phyloP scores from a whole-genome alignment of 305 asterid species.

The Fraxinus paxiana region DNA sequence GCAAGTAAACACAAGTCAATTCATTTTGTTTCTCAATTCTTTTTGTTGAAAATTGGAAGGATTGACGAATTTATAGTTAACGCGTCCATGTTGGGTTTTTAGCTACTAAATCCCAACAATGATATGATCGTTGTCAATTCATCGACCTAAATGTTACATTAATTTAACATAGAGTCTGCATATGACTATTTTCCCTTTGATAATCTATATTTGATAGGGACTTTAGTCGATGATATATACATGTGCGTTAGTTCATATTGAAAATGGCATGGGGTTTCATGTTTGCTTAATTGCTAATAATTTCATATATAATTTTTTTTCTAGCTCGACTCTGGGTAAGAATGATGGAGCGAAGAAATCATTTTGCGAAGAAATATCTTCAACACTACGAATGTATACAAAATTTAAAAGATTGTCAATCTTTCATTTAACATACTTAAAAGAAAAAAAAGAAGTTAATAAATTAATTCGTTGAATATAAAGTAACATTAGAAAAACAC shows the following conservation, averaged over 20 bases:
- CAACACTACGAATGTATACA: not conserved
- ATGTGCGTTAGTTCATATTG: not conserved
- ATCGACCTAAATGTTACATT: not conserved
- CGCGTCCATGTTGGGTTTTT: not conserved
- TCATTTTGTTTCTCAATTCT: not conserved
- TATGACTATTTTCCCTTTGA: not conserved
- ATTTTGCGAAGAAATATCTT: not conserved
- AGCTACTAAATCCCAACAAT: not conserved
- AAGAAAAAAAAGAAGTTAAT: too few species aligned
- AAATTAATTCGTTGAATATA: not conserved
- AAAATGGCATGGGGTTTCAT: not conserved
- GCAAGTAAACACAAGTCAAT: not conserved
- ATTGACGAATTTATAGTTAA: not conserved
- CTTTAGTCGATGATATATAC: not conserved
- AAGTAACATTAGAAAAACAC: not conserved
- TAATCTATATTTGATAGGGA: not conserved
- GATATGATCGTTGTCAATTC: not conserved
- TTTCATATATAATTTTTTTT: not conserved
- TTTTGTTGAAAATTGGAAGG: not conserved
- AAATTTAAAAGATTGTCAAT: not conserved
- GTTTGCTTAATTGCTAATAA: too few species aligned
- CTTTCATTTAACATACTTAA: not conserved
- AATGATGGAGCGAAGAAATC: not conserved
- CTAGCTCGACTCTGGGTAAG: not conserved
- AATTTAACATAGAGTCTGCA: not conserved